These are phyloP conservation scores for Pseudomonodictys pantanalensis DNA, from an alignment of 495 filamentous ascomycete genomes.

Conservation along the genomic window DNA sequence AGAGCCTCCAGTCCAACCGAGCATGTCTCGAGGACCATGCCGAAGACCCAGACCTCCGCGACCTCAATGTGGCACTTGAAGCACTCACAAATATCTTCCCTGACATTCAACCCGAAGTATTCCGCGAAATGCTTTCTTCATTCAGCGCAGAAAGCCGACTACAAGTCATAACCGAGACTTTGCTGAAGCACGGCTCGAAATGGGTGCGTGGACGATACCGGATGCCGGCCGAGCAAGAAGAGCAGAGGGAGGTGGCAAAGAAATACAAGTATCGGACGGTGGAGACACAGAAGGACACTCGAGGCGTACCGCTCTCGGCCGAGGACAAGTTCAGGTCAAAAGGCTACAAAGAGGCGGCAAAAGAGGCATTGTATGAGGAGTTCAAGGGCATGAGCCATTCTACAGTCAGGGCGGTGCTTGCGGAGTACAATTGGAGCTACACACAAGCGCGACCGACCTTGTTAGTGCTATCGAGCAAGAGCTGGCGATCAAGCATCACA, in stretches of 20 bases:
- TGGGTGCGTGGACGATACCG: conserved; percentile 68
- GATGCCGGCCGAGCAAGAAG: conserved; percentile 24
- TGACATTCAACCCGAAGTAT: conserved; percentile 83
- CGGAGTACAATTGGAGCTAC: conserved; percentile 88
- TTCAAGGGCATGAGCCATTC: conserved; percentile 78
- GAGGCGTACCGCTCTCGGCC: conserved; percentile 50
- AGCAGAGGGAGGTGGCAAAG: conserved; percentile 7
- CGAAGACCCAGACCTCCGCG: conserved; percentile 59
- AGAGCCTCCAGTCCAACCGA: not conserved
- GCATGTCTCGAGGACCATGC: not conserved
- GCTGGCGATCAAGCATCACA: conserved; percentile 81
- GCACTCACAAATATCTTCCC: conserved; percentile 77
- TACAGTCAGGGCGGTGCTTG: conserved; percentile 81
- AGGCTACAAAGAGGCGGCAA: conserved; percentile 71
- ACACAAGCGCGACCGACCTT: conserved; percentile 71
- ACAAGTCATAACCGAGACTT: conserved; percentile 77
- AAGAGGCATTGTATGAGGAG: conserved; percentile 62
- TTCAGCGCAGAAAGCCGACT: conserved; percentile 81
- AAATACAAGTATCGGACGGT: conserved; percentile 41
- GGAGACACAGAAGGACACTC: conserved; percentile 8
- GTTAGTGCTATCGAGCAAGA: conserved; percentile 68
- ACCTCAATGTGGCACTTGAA: conserved; percentile 72
- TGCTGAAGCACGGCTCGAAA: conserved; percentile 71
- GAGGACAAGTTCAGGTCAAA: conserved; percentile 72
- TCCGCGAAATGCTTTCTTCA: conserved; percentile 79